phyloP scores from a whole-genome alignment of 2,329 filamentous ascomycete genomes.

The Diplodia sapinea region DNA sequence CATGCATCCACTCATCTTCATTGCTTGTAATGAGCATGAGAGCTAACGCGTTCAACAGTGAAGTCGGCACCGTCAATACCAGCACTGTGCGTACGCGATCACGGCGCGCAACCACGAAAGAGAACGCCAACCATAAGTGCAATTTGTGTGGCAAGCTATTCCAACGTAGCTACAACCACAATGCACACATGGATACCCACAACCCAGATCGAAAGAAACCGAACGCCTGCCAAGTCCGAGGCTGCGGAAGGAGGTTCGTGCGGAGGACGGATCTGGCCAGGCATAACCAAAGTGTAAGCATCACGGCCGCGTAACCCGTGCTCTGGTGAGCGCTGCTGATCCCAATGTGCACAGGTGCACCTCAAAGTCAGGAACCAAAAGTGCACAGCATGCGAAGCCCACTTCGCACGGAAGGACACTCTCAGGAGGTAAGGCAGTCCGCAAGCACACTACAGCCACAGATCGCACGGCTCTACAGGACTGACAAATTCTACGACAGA shows the following conservation, averaged over 20 bases:
- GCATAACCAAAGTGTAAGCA: constrained; percentile 60
- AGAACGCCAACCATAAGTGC: constrained; percentile 75
- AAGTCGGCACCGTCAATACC: constrained; percentile 11
- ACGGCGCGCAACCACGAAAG: constrained; percentile 59
- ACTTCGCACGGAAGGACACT: constrained; percentile 82
- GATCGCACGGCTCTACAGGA: constrained; percentile 10
- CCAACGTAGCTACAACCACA: constrained; percentile 84
- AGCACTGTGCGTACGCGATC: constrained; percentile 27
- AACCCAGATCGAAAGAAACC: constrained; percentile 74
- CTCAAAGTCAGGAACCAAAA: constrained; percentile 72
- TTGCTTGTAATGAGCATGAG: background rate
- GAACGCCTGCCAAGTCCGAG: constrained; percentile 68
- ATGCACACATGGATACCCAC: constrained; percentile 84
- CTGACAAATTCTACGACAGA: constrained; percentile 50
- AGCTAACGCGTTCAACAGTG: constrained; percentile 4
- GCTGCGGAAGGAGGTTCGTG: constrained; percentile 78
- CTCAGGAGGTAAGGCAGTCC: constrained; percentile 68
- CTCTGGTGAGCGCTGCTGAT: constrained; percentile 15
- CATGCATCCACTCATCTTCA: background rate
- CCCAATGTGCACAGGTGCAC: constrained; percentile 62
- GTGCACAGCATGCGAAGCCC: constrained; percentile 72
- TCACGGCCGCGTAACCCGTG: background rate
- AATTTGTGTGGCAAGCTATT: constrained; percentile 78
- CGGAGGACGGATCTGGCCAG: constrained; percentile 77
- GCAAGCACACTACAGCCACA: constrained; percentile 8